These are phyloP conservation scores for Candida silvicultrix DNA, from an alignment of 805 yeast species.

Conservation along the genomic window DNA sequence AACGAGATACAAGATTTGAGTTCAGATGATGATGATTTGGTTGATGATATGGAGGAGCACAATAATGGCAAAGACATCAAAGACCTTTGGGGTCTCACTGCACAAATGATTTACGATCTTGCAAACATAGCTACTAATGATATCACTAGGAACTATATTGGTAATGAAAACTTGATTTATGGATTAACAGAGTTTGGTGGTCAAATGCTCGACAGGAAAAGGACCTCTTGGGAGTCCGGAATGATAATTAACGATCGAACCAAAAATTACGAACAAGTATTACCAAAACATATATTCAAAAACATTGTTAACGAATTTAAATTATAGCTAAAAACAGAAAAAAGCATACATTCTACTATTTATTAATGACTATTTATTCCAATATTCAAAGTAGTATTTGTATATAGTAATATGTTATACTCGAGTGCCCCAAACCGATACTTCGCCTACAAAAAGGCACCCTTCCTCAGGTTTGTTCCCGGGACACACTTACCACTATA, in stretches of 20 bases:
- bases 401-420: too few relatives aligned
- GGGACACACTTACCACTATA: too few relatives aligned
- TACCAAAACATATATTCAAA: constrained; percentile 23
- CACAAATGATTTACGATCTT: constrained; percentile 68
- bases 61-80: constrained; percentile 41
- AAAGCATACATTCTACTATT: too few relatives aligned
- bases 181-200: constrained; percentile 47
- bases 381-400: too few relatives aligned
- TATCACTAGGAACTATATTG: constrained; percentile 29
- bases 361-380: too few relatives aligned
- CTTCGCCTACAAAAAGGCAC: neutral
- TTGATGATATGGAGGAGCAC: constrained; percentile 16
- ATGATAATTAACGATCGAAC: constrained; percentile 37
- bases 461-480: neutral
- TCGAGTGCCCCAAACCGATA: neutral
- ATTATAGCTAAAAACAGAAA: neutral
- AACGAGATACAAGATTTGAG: constrained; percentile 53
- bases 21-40: constrained; percentile 40
- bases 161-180: constrained; percentile 63
- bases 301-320: constrained; percentile 14
- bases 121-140: constrained; percentile 44
- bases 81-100: constrained; percentile 81
- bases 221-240: constrained; percentile 48
- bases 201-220: constrained; percentile 40
- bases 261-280: constrained; percentile 25